A percentile compares a stretch with the other conserved stretches of the same genome.
phyloP scores from a whole-genome alignment of 306 rosid genomes.

The Fagus crenata region DNA sequence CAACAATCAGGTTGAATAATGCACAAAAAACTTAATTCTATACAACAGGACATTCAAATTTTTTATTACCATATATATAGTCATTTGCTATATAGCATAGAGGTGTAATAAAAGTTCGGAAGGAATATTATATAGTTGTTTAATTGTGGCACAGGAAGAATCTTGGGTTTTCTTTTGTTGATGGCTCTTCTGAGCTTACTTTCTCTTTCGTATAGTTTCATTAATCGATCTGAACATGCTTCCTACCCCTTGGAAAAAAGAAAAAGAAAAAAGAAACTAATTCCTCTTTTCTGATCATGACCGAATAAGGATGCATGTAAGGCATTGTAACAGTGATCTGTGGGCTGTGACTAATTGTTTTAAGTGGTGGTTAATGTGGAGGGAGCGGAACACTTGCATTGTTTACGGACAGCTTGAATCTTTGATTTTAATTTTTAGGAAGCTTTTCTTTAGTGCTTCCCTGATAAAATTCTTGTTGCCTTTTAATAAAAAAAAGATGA shows the following conservation, averaged over 20 bases:
- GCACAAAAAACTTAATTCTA: not conserved
- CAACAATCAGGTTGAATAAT: not conserved
- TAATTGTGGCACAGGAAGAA: not conserved
- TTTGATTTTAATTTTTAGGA: too few species aligned
- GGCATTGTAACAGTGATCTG: too few species aligned
- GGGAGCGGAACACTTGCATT: too few species aligned
- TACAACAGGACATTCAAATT: not conserved
- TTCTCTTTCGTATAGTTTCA: not conserved
- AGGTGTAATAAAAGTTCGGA: not conserved
- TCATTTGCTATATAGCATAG: not conserved
- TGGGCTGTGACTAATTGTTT: too few species aligned
- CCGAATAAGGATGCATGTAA: too few species aligned
- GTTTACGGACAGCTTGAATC: too few species aligned
- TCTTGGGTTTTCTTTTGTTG: not conserved
- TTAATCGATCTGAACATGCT: not conserved
- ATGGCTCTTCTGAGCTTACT: not conserved
- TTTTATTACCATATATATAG: not conserved
- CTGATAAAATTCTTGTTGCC: too few species aligned
- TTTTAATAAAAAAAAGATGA: not conserved
- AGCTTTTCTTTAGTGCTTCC: too few species aligned
- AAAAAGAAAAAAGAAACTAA: not conserved
- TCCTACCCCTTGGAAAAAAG: not conserved
- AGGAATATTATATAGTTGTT: not conserved
- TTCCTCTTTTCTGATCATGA: not conserved
- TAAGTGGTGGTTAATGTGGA: too few species aligned